A percentile compares a stretch with the other conserved stretches of the same genome.
Evolutionary conservation across 2,329 filamentous ascomycete species (phyloP).

Genomic region (Beauveria sp.): DNA sequence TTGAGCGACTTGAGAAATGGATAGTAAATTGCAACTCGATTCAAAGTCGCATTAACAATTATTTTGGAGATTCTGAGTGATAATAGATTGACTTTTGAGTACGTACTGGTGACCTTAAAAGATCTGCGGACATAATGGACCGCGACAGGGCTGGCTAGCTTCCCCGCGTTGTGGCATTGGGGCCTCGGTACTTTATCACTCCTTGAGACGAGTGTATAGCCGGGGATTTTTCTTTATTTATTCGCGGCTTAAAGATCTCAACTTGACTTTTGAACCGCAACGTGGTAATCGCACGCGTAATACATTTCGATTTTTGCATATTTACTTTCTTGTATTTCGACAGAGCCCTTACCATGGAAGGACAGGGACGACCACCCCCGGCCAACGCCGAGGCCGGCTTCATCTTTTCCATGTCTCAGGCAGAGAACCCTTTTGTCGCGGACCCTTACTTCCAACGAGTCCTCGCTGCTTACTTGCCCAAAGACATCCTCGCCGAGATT

Average conservation of each 20-base stretch:
- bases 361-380: background rate
- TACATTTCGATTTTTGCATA: background rate
- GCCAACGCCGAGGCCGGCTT: conserved; percentile 9
- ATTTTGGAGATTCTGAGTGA: too few species aligned
- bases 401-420: conserved; percentile 8
- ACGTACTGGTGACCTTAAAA: too few species aligned
- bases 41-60: too few species aligned
- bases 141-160: background rate
- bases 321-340: background rate
- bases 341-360: background rate
- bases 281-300: background rate
- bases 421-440: conserved; percentile 1
- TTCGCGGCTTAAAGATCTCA: too few species aligned
- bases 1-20: too few species aligned
- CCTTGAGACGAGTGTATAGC: too few species aligned
- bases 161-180: background rate
- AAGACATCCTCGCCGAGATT: background rate
- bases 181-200: background rate
- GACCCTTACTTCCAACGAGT: conserved; percentile 7
- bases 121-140: too few species aligned
- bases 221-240: too few species aligned
- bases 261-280: background rate
- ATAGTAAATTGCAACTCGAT: too few species aligned
- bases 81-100: too few species aligned
- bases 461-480: conserved; percentile 3